Evolutionary conservation across 2,329 filamentous ascomycete genomes (phyloP), one percentile per base, ranked within the genome.

Genomic region (Rugonectria rugulosa): DNA sequence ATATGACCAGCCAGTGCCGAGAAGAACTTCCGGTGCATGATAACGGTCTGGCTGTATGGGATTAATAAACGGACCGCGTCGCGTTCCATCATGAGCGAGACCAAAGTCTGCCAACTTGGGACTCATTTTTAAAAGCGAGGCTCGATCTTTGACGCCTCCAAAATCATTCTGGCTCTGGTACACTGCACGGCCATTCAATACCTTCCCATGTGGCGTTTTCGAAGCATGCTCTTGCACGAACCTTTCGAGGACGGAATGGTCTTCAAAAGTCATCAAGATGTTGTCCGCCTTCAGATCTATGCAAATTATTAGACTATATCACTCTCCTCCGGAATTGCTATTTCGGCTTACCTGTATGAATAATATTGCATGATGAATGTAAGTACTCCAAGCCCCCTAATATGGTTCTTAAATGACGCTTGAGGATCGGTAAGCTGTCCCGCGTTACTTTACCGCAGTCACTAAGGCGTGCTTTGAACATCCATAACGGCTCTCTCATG

Each of bases 361-460:
- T 70, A 53, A 81, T 62, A 29, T 74, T 72, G 65, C 72, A 74
- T 59, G 78, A 72, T 5, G 68, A 70, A 58, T 80, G 77, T 32
- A 80, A 60, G 24, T 64, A 70, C 41, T 80, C 74, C 5, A 79
- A 70, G 15, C 75, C 77, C 31, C 71, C 70, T 19, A 79, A 73
- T 11, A 69, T 56, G 23, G 60, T 62, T 12, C 52, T 53, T 23
- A 81, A 66, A 31, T 71, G 69, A 19, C 58, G 57, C 56, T 72
- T 75, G 11, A 80, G 61, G 14, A 79, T 63, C 1, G 60, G 57
- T 4, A 66, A 42, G 3, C 37, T 34, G 15, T 29, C 40, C 31
- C 37, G 34, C 11, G 51, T 63, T 12, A 56, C 46, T 24, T 40
- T 23, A 2, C 58, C 45, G 19, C 72, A 64, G 26, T 72, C 63